Percentiles rank a stretch among this genome's conserved stretches.
These are phyloP conservation scores for Fusarium sp. DNA, from an alignment of 2,329 filamentous ascomycete species.

Conservation along the genomic window DNA sequence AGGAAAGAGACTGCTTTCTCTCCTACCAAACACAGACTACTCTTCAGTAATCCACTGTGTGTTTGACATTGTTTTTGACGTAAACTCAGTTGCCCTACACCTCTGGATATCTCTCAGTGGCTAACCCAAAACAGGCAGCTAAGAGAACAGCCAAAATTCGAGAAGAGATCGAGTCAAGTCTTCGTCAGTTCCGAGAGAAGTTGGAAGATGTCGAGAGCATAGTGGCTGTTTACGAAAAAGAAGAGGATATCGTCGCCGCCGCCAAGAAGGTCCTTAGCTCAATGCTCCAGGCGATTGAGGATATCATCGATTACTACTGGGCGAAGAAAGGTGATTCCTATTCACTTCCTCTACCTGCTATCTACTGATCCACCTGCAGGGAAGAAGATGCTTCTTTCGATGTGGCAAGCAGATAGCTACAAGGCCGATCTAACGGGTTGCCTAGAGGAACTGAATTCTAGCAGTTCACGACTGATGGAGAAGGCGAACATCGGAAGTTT, in stretches of 20 bases:
- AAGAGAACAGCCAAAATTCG: neutral
- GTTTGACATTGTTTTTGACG: neutral
- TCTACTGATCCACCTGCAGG: fast-evolving
- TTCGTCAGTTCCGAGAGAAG: neutral
- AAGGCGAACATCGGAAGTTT: neutral
- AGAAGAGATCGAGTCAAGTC: neutral
- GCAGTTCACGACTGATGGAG: neutral
- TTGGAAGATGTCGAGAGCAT: neutral
- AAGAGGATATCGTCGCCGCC: neutral
- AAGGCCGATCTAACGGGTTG: neutral
- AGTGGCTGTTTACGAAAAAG: neutral
- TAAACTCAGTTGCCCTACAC: fast-evolving
- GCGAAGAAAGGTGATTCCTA: neutral
- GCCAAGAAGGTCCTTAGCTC: neutral
- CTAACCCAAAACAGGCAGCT: neutral
- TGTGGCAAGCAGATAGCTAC: neutral
- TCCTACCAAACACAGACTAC: neutral
- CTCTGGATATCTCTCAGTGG: fast-evolving
- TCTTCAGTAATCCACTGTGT: neutral
- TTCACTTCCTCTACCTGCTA: fast-evolving
- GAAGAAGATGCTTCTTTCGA: neutral
- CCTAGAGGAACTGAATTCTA: neutral
- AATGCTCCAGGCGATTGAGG: neutral
- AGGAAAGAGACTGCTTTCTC: neutral
- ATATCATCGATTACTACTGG: neutral